Evolutionary conservation across 2,329 filamentous ascomycete genomes (phyloP).

Genomic region (Talaromyces marneffei): DNA sequence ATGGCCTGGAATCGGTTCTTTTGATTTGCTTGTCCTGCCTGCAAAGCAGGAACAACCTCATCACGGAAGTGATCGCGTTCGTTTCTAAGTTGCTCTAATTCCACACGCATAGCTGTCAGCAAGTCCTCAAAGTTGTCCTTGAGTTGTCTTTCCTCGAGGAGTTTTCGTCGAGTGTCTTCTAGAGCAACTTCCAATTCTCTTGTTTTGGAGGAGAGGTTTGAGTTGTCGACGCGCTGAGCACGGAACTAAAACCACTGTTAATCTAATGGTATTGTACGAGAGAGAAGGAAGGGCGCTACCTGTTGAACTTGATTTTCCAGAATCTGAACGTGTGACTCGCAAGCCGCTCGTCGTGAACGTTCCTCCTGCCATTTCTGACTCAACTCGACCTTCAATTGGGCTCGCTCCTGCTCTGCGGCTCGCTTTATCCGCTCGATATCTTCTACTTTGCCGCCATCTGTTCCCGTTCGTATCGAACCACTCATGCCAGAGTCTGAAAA

Average conservation of each 20-base stretch:
- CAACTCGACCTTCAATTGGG: conserved; percentile 75
- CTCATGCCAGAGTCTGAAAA: conserved; percentile 94
- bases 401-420: conserved; percentile 83
- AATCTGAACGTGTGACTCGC: conserved; percentile 78
- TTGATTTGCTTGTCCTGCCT: conserved; percentile 46
- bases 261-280: not conserved
- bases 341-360: conserved; percentile 63
- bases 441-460: conserved; percentile 53
- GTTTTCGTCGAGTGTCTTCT: conserved; percentile 73
- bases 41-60: conserved; percentile 72
- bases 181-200: conserved; percentile 73
- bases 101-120: conserved; percentile 71
- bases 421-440: conserved; percentile 80
- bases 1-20: conserved; percentile 54
- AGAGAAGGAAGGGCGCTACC: conserved; percentile 32
- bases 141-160: conserved; percentile 76
- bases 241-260: conserved; percentile 29
- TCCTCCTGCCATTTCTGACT: conserved; percentile 85
- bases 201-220: conserved; percentile 51
- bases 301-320: conserved; percentile 72
- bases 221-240: conserved; percentile 50
- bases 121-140: conserved; percentile 95
- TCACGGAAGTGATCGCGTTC: conserved; percentile 81
- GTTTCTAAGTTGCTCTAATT: conserved; percentile 74
- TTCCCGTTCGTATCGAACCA: conserved; percentile 54